Evolutionary conservation across 495 filamentous ascomycete species (phyloP).

Genomic region (Penicillium verhagenii): DNA sequence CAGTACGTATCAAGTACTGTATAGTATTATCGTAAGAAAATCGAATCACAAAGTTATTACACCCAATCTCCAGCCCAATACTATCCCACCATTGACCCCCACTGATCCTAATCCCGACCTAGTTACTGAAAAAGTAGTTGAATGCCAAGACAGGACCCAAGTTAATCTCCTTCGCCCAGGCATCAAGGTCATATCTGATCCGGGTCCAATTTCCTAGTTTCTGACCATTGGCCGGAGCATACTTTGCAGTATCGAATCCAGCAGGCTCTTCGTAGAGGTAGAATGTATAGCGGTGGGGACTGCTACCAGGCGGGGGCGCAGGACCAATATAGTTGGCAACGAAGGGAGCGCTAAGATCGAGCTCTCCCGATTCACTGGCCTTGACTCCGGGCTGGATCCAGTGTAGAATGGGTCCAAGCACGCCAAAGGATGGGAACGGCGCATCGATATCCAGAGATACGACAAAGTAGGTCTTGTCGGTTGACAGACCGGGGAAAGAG

Average conservation of each 20-base stretch:
- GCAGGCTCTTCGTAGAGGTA: conserved; percentile 57
- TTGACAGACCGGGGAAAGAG: conserved; percentile 16
- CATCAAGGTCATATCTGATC: conserved; percentile 52
- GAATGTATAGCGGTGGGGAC: conserved; percentile 57
- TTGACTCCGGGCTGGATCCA: conserved; percentile 51
- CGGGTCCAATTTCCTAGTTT: conserved; percentile 38
- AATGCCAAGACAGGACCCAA: conserved; percentile 50
- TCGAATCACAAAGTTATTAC: no score
- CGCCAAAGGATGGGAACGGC: conserved; percentile 47
- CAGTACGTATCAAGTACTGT: no score
- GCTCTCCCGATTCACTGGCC: conserved; percentile 13
- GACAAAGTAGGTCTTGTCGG: conserved; percentile 42
- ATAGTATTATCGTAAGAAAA: neutral
- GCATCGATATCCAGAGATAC: conserved; percentile 52
- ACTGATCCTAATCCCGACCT: no score
- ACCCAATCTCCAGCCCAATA: no score
- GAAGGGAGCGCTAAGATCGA: conserved; percentile 26
- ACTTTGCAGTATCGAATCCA: conserved; percentile 42
- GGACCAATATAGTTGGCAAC: conserved; percentile 51
- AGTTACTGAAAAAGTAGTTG: conserved; percentile 53
- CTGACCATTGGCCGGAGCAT: conserved; percentile 43
- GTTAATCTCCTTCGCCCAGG: conserved; percentile 45
- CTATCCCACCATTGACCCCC: no score
- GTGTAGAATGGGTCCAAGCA: conserved; percentile 44
- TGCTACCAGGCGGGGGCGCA: conserved; percentile 48